Evolutionary conservation across 352 stramenopile genomes (phyloP), one percentile per base, ranked within the genome.

Genomic region (Plasmopara halstedii): DNA sequence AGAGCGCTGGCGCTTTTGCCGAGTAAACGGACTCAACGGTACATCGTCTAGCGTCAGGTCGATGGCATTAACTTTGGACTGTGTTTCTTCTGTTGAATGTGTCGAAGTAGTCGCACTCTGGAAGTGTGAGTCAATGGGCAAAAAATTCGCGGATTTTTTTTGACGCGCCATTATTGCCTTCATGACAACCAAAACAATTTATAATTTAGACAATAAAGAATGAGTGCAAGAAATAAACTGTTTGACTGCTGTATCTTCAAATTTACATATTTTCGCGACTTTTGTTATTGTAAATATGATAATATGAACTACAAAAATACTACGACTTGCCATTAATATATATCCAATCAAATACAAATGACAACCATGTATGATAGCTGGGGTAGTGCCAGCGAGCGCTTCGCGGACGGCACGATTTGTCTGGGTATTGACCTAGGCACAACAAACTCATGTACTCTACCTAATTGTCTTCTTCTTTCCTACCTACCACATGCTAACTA

Each of bases 351-450:
- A n/a, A n/a, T n/a, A n/a, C n/a, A n/a, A n/a, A 29, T 29, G 25
- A 29, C 25, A 10, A 11, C 25, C 25, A 29, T 29, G 25, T 91
- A 93, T 56, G 77, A 93, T 32, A 88, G 77, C 50, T 94, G 82
- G 82, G 76, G 82, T 25, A 75, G 59, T 55, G 63, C 70, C 8
- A 61, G 50, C 36, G 75, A 89, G 37, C 73, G 66, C 47, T 90
- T 91, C 51, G 65, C 65, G 8, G 65, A 91, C 42, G 79, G 75
- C 46, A 69, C 63, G 33, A 67, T 88, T 40, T 90, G 77, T 55
- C 97, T 99, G 50, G 97, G 97, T 50, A 99, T 99, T 64, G 97
- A 99, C 80, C 80, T 99, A 48, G 97, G 97, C 63, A 99, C 97
- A 7, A 99, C 97, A 19, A 99, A 99, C 78, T 99, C 94, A 14